phyloP scores from a whole-genome alignment of 2,329 filamentous ascomycete species.

The Fusarium duplospermum region DNA sequence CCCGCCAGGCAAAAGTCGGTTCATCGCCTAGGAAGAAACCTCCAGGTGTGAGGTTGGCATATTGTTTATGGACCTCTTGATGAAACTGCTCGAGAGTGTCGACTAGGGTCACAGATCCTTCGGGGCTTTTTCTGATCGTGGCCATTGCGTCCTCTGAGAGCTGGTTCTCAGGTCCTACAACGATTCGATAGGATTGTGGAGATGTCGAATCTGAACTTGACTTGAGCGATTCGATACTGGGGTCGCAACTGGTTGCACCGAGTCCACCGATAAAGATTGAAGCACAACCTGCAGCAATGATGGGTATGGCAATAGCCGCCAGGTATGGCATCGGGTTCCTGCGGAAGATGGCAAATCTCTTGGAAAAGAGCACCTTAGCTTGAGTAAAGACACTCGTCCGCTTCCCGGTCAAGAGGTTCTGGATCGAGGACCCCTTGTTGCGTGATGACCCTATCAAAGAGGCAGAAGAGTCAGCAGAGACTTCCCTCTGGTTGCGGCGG shows the following conservation, averaged over 20 bases:
- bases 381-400: background rate
- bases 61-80: background rate
- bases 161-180: background rate
- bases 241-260: background rate
- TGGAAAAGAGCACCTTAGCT: background rate
- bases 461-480: background rate
- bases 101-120: background rate
- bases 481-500: background rate
- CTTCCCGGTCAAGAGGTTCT: background rate
- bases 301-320: background rate
- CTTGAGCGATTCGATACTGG: background rate
- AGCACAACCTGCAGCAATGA: background rate
- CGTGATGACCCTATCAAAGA: background rate
- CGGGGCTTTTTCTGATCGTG: background rate
- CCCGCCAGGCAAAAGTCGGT: constrained; percentile 5
- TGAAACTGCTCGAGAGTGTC: background rate
- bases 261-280: background rate
- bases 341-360: background rate
- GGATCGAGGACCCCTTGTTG: background rate
- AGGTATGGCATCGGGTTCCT: background rate
- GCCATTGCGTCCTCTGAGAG: background rate
- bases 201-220: background rate
- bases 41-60: constrained; percentile 56
- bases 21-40: constrained; percentile 1
- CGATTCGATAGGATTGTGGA: background rate